phyloP scores from a whole-genome alignment of 2,329 filamentous ascomycete genomes.

The Mariannaea elegans region DNA sequence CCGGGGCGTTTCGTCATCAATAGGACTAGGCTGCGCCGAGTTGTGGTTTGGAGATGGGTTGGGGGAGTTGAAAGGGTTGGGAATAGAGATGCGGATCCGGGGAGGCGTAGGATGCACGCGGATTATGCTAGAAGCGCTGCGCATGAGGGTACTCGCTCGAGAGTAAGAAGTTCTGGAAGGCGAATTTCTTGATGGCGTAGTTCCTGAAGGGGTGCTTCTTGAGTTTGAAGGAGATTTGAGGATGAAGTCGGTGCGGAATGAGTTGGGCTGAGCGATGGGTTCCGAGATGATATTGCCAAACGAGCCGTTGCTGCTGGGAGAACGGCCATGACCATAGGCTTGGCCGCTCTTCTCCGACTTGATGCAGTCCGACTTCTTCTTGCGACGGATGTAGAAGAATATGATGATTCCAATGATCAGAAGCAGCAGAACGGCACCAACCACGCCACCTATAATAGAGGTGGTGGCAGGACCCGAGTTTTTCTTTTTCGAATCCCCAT shows the following conservation, averaged over 20 bases:
- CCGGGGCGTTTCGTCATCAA: constrained; percentile 38
- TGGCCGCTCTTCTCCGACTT: constrained; percentile 33
- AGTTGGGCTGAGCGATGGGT: constrained; percentile 57
- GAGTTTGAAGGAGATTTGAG: constrained; percentile 46
- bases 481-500: constrained; percentile 19
- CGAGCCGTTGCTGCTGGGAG: constrained; percentile 36
- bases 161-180: constrained; percentile 24
- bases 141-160: constrained; percentile 24
- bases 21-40: constrained; percentile 35
- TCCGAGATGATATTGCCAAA: constrained; percentile 63
- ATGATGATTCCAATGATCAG: constrained; percentile 51
- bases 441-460: constrained; percentile 57
- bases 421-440: constrained; percentile 56
- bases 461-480: constrained; percentile 45
- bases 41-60: constrained; percentile 35
- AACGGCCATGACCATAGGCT: constrained; percentile 24
- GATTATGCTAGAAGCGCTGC: constrained; percentile 8
- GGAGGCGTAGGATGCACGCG: constrained; percentile 19
- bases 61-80: constrained; percentile 49
- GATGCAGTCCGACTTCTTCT: constrained; percentile 29
- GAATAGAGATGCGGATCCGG: constrained; percentile 44
- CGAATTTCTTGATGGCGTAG: constrained; percentile 4
- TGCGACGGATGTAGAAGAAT: constrained; percentile 51
- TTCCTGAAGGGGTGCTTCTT: neutral
- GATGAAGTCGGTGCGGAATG: constrained; percentile 63